A percentile compares a stretch with the other conserved stretches of the same genome.
Evolutionary conservation across 805 yeast genomes (phyloP).

Genomic region (Pichia cabralensis): DNA sequence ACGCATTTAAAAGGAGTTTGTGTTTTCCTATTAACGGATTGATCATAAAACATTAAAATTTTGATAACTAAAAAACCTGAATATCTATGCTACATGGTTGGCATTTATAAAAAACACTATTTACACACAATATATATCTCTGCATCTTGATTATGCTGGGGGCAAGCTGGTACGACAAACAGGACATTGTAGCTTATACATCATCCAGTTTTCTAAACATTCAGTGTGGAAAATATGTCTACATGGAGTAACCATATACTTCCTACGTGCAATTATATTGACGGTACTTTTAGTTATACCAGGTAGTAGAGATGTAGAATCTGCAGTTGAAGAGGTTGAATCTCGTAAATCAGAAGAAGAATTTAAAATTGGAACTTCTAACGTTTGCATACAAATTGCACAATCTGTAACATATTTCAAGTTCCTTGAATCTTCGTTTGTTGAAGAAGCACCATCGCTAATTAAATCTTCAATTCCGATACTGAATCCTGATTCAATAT

Average conservation of each 20-base stretch:
- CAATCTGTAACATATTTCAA: slow-evolving; percentile 56
- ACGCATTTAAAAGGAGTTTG: no score
- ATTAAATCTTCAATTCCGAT: slow-evolving; percentile 20
- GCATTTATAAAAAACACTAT: no score
- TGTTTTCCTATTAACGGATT: no score
- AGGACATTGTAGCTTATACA: slow-evolving; percentile 86
- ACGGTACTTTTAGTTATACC: slow-evolving; percentile 10
- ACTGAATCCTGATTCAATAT: slow-evolving; percentile 54
- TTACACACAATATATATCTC: no score
- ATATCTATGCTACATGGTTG: no score
- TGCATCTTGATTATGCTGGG: no score
- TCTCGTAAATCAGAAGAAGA: slow-evolving; percentile 2
- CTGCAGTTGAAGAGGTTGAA: slow-evolving; percentile 8
- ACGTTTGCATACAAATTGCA: slow-evolving; percentile 80
- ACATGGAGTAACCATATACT: slow-evolving; percentile 85
- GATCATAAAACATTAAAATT: no score
- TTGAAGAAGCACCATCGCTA: slow-evolving; percentile 11
- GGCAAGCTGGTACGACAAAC: slow-evolving; percentile 83
- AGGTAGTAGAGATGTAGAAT: slow-evolving; percentile 3
- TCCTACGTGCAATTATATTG: slow-evolving; percentile 27
- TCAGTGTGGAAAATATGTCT: slow-evolving; percentile 79
- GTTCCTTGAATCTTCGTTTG: slow-evolving; percentile 17
- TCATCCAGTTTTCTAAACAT: slow-evolving; percentile 93
- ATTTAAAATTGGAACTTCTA: slow-evolving; percentile 44
- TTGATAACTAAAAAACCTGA: no score